These are phyloP conservation scores for Ophiostoma australiae DNA, from an alignment of 2,329 filamentous ascomycete genomes.

Conservation along the genomic window DNA sequence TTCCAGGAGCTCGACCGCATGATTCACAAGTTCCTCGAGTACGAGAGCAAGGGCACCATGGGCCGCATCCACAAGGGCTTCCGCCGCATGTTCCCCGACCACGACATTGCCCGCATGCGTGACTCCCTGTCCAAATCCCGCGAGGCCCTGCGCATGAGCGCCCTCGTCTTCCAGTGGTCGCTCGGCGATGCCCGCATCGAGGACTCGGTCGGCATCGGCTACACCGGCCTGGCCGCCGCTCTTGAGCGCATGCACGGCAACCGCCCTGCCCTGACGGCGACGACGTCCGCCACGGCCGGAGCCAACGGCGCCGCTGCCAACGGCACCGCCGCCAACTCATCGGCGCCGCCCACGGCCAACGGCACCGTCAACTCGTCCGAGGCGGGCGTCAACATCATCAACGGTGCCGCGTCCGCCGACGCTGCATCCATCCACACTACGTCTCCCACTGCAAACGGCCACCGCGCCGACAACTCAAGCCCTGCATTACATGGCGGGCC, in stretches of 20 bases:
- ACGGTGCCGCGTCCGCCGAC: neutral
- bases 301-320: neutral
- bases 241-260: constrained; percentile 48
- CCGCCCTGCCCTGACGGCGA: constrained; percentile 30
- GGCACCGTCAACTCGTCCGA: constrained; percentile 14
- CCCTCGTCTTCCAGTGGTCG: constrained; percentile 61
- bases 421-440: neutral
- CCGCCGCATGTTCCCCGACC: constrained; percentile 58
- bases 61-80: constrained; percentile 57
- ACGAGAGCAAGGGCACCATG: constrained; percentile 57
- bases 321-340: neutral
- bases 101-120: constrained; percentile 57
- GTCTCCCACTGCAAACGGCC: neutral
- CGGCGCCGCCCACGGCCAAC: constrained; percentile 10
- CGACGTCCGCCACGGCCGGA: neutral
- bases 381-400: constrained; percentile 5
- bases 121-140: constrained; percentile 53
- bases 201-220: constrained; percentile 59
- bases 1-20: constrained; percentile 61
- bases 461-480: neutral
- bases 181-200: constrained; percentile 56
- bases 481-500: neutral
- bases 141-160: constrained; percentile 59
- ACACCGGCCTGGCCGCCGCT: constrained; percentile 61
- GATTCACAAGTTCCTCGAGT: constrained; percentile 56